Evolutionary conservation across 2,329 filamentous ascomycete genomes (phyloP), one percentile per base, ranked within the genome.

Genomic region (Tolypocladium pustulatum): DNA sequence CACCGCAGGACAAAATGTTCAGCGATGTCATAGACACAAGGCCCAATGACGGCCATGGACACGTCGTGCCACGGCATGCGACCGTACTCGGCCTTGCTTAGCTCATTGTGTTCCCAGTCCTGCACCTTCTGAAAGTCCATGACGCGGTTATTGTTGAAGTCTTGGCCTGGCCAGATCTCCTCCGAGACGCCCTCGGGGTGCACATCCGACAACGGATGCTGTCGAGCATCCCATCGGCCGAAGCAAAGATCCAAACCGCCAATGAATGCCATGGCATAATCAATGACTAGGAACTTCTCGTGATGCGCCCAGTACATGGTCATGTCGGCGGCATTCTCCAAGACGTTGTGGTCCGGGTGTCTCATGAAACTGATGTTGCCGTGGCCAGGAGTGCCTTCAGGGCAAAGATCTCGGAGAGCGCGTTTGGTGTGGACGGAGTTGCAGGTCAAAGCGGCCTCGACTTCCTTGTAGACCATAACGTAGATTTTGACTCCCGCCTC

Each of bases 11-110:
- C 86, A 66, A 97, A 99, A 70, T 97, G 92, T 73, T 97, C 92
- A 0, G 92, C 92, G 65, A 99, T 94, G 68, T 97, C 93, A 69
- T 93, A 91, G 13, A 96, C 90, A 63, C 87, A 90, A 22, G 92
- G 90, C 0, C 94, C 93, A 59, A 94, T 83, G n/a, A 97, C 66
- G 15, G 88, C 91, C 89, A 97, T 95, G 12, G 90, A 82, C 3
- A 97, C 91, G 70, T 99, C 94, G 69, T 97, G 92, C 94, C 94
- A 99, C 0, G 93, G 93, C 94, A 99, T 97, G 36, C 94, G 87
- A 9, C 92, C 92, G 66, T 87, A 95, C 55, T 96, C 90, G 3
- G 88, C 86, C 74, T 97, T 97, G 72, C 86, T 91, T 20, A 97
- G 78, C 70, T 96, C 91, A 64, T 99, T 97, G 55, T 88, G 84